These are phyloP conservation scores for Acanthamoeba castellanii DNA, from an alignment of 208 protist species.

Conservation along the genomic window DNA sequence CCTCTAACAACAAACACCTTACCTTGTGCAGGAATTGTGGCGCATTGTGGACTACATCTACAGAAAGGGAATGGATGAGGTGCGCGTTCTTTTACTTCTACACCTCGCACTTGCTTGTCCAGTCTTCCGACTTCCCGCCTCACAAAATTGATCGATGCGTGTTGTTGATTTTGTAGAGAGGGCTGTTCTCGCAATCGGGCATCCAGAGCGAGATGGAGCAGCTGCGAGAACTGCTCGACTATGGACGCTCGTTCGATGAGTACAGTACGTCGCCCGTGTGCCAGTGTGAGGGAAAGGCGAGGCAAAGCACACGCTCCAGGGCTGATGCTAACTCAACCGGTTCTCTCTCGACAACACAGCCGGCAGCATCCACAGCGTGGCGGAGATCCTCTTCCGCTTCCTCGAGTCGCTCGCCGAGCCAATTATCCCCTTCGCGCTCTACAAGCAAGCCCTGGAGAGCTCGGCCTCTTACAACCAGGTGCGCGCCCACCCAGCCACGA, in stretches of 20 bases:
- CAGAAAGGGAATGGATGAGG: constrained; percentile 80
- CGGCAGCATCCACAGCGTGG: constrained; percentile 82
- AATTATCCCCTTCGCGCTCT: constrained; percentile 82
- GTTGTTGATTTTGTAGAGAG: background rate
- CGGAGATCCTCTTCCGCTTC: constrained; percentile 85
- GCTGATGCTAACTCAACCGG: too few relatives aligned
- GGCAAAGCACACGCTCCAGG: too few relatives aligned
- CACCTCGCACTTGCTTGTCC: background rate
- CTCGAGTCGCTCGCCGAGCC: constrained; percentile 82
- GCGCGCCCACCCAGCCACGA: background rate
- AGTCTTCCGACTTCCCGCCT: background rate
- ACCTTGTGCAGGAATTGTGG: constrained; percentile 84
- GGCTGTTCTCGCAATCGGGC: constrained; percentile 81
- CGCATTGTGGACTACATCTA: constrained; percentile 86
- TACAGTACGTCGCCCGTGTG: background rate
- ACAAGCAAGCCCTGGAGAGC: constrained; percentile 82
- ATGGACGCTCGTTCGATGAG: constrained; percentile 74
- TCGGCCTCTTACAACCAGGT: constrained; percentile 50
- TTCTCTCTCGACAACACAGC: background rate
- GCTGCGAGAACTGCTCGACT: constrained; percentile 86
- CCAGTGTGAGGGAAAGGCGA: background rate
- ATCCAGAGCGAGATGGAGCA: constrained; percentile 75
- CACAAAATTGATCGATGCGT: background rate
- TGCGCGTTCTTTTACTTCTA: background rate
- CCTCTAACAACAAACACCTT: background rate